These are phyloP conservation scores for Wallemia mellicola DNA, from an alignment of 1,284 basidiomycete species.

Conservation along the genomic window DNA sequence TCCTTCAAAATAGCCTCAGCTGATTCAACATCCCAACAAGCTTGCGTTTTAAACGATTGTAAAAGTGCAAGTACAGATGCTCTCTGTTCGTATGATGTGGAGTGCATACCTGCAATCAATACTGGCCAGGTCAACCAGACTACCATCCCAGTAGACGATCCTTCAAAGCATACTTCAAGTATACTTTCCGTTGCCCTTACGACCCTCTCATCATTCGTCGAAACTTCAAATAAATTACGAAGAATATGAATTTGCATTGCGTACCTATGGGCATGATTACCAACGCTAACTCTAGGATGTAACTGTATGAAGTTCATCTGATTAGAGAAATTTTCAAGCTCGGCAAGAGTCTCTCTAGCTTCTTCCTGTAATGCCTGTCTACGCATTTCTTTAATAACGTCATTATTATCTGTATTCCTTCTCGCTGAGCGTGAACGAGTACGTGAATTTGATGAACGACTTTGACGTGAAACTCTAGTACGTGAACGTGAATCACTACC, in stretches of 20 bases:
- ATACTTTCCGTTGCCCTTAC: not conserved
- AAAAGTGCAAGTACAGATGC: not conserved
- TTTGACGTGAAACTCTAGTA: not conserved
- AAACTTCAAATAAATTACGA: not conserved
- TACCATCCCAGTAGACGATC: not conserved
- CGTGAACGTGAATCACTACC: not conserved
- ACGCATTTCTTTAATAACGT: not conserved
- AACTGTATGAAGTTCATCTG: not conserved
- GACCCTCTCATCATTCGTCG: not conserved
- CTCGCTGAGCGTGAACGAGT: not conserved
- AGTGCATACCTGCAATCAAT: not conserved
- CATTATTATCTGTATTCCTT: slow-evolving; percentile 3
- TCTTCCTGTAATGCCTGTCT: slow-evolving; percentile 1
- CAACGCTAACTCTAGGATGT: not conserved
- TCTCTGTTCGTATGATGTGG: not conserved
- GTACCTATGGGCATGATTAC: not conserved
- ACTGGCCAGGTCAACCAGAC: slow-evolving; percentile 1
- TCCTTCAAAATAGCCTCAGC: not conserved
- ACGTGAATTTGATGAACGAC: not conserved
- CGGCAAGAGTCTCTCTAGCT: not conserved
- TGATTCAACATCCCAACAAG: slow-evolving; percentile 1
- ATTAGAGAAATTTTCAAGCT: not conserved
- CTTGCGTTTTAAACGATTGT: not conserved
- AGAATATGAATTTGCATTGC: not conserved
- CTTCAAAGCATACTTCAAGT: slow-evolving; percentile 1